Conservation (phyloP, 768 basidiomycete species). For the Russula vinacea region DNA sequence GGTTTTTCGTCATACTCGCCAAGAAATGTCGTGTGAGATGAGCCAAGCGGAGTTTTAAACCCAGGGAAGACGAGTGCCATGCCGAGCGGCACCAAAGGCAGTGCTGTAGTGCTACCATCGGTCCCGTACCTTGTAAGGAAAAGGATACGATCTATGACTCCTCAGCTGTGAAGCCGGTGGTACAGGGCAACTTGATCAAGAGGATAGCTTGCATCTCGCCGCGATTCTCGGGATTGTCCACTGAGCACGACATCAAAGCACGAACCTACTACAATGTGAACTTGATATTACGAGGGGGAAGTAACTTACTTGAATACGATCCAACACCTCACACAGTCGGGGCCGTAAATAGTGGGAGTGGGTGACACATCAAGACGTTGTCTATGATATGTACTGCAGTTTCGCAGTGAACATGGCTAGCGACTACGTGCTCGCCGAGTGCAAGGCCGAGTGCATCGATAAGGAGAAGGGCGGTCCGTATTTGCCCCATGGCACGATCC, state of each 20-base stretch:
- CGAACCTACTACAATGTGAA: neutral
- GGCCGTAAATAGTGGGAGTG: neutral
- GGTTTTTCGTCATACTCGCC: no score
- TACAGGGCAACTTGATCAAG: neutral
- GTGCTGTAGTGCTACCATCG: no score
- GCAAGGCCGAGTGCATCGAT: conserved; percentile 4
- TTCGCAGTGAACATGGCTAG: conserved; percentile 5
- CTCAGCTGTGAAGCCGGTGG: neutral
- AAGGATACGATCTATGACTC: neutral
- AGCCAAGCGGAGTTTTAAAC: no score
- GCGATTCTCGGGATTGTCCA: neutral
- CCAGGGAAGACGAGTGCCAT: no score
- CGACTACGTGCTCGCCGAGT: conserved; percentile 17
- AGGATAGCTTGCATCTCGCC: neutral
- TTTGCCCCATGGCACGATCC: conserved; percentile 21
- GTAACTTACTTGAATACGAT: neutral
- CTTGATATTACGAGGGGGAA: neutral
- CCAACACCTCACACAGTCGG: neutral
- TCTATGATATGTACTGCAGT: conserved; percentile 5
- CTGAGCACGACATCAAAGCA: neutral
- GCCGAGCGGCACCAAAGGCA: no score
- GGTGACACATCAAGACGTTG: neutral
- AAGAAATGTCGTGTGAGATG: no score
- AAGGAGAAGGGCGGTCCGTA: conserved; percentile 12
- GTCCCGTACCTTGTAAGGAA: no score